Conservation (phyloP, 441 rosid genomes). For the Bocquillonia castaneifolia region DNA sequence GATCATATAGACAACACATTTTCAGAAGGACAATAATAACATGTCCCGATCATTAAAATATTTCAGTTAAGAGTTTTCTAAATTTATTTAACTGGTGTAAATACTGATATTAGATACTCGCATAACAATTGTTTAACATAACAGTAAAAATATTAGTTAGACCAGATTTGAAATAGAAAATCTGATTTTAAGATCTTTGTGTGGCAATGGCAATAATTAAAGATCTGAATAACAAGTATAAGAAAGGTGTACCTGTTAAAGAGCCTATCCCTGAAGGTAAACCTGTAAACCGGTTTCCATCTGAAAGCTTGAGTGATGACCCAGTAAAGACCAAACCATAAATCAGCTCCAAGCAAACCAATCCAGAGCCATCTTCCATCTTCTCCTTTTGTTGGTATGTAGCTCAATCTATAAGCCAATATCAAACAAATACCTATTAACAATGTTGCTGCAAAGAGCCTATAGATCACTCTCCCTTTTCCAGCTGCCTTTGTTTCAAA, state of each 20-base stretch:
- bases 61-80: too few relatives aligned
- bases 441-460: constrained; percentile 33
- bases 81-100: too few relatives aligned
- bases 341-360: constrained; percentile 42
- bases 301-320: constrained; percentile 35
- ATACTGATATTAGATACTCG: too few relatives aligned
- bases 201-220: too few relatives aligned
- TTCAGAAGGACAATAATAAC: too few relatives aligned
- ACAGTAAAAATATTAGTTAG: too few relatives aligned
- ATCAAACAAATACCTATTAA: constrained; percentile 34
- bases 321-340: constrained; percentile 62
- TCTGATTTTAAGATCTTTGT: too few relatives aligned
- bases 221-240: too few relatives aligned
- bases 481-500: constrained; percentile 35
- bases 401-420: constrained; percentile 30
- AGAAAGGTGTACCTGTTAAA: constrained; percentile 33
- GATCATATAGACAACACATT: too few relatives aligned
- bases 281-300: constrained; percentile 39
- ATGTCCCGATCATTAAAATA: too few relatives aligned
- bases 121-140: too few relatives aligned
- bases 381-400: constrained; percentile 33
- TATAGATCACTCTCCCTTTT: constrained; percentile 26
- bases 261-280: constrained; percentile 46
- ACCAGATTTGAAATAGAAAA: too few relatives aligned
- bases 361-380: constrained; percentile 44